These are phyloP conservation scores for Malus hybrid DNA, from an alignment of 331 rosid species.

Conservation along the genomic window DNA sequence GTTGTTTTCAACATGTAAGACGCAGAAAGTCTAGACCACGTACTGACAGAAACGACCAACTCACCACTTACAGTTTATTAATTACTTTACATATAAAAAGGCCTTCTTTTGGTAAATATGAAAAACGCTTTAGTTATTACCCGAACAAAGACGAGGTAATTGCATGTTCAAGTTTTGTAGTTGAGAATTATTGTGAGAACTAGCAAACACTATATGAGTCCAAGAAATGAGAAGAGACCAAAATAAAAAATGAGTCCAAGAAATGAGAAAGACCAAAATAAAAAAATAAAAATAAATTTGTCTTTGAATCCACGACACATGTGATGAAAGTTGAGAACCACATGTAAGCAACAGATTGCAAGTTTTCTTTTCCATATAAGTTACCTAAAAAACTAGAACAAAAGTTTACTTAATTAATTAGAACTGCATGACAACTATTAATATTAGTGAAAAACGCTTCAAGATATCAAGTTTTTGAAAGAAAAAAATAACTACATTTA, in stretches of 20 bases:
- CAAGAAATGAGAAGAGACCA: background rate
- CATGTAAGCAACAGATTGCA: background rate
- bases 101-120: background rate
- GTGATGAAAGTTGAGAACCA: background rate
- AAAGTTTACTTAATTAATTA: no score
- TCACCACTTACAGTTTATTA: no score
- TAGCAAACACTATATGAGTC: background rate
- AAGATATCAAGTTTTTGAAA: no score
- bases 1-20: background rate
- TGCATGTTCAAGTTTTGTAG: background rate
- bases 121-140: background rate
- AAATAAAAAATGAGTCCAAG: background rate
- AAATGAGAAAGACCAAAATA: background rate
- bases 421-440: no score
- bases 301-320: background rate
- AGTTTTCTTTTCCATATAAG: no score
- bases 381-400: no score
- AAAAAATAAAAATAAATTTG: background rate
- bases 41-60: no score
- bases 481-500: background rate
- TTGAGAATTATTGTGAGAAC: background rate
- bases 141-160: background rate
- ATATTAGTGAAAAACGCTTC: no score
- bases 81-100: background rate
- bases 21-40: background rate